Evolutionary conservation across 73 alveolate species (phyloP).

Genomic region (Diophrys sp.): DNA sequence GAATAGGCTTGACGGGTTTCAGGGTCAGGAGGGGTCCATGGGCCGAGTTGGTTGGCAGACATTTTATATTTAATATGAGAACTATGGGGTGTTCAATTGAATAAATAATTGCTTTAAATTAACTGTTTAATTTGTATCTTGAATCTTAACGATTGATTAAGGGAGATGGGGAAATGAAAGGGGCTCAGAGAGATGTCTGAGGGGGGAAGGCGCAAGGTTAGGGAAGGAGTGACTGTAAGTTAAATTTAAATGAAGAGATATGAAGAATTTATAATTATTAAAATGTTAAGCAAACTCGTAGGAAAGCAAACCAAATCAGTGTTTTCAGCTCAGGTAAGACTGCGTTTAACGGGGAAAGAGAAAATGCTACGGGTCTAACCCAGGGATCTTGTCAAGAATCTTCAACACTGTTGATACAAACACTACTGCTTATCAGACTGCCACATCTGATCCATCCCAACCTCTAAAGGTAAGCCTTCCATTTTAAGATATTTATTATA

Average conservation of each 20-base stretch:
- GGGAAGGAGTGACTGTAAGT: too few species aligned
- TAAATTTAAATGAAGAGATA: background rate
- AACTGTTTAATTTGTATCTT: too few species aligned
- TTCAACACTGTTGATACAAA: conserved; percentile 51
- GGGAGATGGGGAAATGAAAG: too few species aligned
- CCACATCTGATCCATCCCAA: conserved; percentile 51
- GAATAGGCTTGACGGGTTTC: too few species aligned
- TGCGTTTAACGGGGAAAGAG: background rate
- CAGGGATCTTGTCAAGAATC: conserved; percentile 43
- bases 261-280: background rate
- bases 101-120: too few species aligned
- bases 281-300: background rate
- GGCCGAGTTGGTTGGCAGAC: too few species aligned
- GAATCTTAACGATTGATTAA: too few species aligned
- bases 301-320: background rate
- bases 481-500: background rate
- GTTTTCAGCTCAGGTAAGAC: background rate
- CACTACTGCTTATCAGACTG: conserved; percentile 37
- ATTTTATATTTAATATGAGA: too few species aligned
- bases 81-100: too few species aligned
- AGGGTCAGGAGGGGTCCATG: too few species aligned
- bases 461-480: conserved; percentile 33
- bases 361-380: conserved; percentile 47
- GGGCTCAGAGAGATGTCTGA: too few species aligned
- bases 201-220: too few species aligned